Base-by-base conservation (phyloP, 306 rosid genomes). In the Malus sieversii region DNA sequence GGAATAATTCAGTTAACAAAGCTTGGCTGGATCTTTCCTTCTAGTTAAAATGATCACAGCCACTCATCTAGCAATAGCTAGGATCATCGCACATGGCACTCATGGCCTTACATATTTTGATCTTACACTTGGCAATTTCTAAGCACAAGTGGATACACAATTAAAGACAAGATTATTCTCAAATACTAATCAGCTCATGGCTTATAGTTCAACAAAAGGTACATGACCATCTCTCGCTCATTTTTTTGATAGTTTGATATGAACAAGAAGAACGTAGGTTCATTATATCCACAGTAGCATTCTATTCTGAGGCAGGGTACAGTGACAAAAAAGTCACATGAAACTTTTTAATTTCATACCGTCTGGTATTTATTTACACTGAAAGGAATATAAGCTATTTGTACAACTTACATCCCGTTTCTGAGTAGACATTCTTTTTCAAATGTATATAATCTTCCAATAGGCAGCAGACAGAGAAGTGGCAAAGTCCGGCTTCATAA, bases 401-500 rank as follows among this genome's bases (percentile, higher is more conserved):
- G 14, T 63, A 30, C 44, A 19, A 20, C 48, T 32, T 74, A 13
- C 69, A 27, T 5, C 7, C 52, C 57, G 19, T 29, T 74, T 29
- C 30, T 29, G 10, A 16, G 35, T 42, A 51, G 11, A 15, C 44
- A 52, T 55, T 66, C 18, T 57, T 68, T 52, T 52, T 72, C 79
- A 78, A 70, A 78, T 83, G 61, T 62, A 68, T 67, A 51, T 66
- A 52, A 35, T 80, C 68, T 66, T 72, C 75, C 62, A 1, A 6
- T 44, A 87, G 90, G 91, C 90, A 8, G 86, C 87, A 68, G 94
- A 85, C 77, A 79, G 58, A 67, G 88, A 74, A 71, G 87, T 78
- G 78, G 72, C 42, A 1, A 79, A 75, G 66, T 74, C 91, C 57
- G 91, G 94, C 42, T 52, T 63, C 66, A 77, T 84, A 71, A 46